Evolutionary conservation across 1,284 basidiomycete species (phyloP).

Genomic region (Cystobasidium sp.): DNA sequence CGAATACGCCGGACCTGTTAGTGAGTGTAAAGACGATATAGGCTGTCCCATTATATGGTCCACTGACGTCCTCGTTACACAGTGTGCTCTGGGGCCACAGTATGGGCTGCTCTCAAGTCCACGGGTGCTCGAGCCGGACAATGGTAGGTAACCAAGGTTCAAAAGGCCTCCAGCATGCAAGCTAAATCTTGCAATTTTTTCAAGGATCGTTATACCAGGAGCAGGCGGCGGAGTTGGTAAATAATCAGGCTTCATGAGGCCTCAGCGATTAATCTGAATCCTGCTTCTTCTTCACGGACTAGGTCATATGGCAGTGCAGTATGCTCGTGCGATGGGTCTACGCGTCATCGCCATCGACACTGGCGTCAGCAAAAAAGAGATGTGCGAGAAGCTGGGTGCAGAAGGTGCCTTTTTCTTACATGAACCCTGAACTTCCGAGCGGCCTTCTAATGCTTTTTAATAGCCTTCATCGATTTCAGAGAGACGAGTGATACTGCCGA

Average conservation of each 20-base stretch:
- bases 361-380: constrained; percentile 49
- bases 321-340: constrained; percentile 47
- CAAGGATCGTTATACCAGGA: constrained; percentile 46
- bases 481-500: constrained; percentile 17
- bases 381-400: constrained; percentile 44
- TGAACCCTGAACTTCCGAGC: neutral
- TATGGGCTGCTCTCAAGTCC: constrained; percentile 49
- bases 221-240: constrained; percentile 46
- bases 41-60: neutral
- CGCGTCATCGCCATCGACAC: constrained; percentile 51
- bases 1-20: constrained; percentile 24
- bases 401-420: neutral
- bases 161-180: neutral
- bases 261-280: neutral
- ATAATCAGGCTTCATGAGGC: neutral
- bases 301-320: constrained; percentile 46
- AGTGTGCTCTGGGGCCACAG: constrained; percentile 50
- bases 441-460: neutral
- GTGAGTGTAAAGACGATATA: neutral
- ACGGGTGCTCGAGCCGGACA: constrained; percentile 36
- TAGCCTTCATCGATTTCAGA: constrained; percentile 50
- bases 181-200: neutral
- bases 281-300: constrained; percentile 25
- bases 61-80: neutral
- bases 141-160: constrained; percentile 6